Evolutionary conservation across 2,329 filamentous ascomycete genomes (phyloP).

Genomic region (Sporothrix luriei): DNA sequence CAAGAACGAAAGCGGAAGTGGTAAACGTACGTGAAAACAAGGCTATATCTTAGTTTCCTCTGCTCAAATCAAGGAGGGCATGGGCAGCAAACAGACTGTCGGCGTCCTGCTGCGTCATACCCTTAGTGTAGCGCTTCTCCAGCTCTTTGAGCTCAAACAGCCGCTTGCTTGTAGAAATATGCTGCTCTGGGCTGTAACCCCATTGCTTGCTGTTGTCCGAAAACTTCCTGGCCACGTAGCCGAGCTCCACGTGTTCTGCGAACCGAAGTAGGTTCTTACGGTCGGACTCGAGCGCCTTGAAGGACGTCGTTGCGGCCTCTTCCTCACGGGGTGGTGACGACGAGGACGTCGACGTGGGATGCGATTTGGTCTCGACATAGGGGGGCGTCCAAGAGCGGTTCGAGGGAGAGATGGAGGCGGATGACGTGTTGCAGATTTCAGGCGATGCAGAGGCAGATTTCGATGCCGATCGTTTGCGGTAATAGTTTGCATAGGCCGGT

Average conservation of each 20-base stretch:
- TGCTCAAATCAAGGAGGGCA: not conserved
- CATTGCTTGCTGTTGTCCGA: not conserved
- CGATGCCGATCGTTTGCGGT: not conserved
- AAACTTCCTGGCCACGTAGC: not conserved
- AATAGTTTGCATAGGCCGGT: not conserved
- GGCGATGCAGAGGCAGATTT: no score
- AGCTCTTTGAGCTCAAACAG: no score
- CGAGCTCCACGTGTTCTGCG: not conserved
- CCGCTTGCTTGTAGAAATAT: not conserved
- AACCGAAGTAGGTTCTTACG: not conserved
- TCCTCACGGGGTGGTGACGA: no score
- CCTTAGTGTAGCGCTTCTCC: not conserved
- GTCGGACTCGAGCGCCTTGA: not conserved
- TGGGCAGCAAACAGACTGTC: not conserved
- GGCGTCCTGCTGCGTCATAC: not conserved
- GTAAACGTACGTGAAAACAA: not conserved
- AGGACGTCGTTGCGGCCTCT: not conserved
- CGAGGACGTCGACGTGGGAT: no score
- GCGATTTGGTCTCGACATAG: no score
- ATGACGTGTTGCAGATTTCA: not conserved
- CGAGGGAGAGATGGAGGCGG: not conserved
- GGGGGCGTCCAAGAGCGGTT: no score
- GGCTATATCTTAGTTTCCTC: not conserved
- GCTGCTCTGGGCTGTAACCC: not conserved
- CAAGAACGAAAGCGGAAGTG: not conserved